A percentile compares a stretch with the other conserved stretches of the same genome.
Conservation (phyloP, 148 eudicot genomes). For the Rhododendron simsii region DNA sequence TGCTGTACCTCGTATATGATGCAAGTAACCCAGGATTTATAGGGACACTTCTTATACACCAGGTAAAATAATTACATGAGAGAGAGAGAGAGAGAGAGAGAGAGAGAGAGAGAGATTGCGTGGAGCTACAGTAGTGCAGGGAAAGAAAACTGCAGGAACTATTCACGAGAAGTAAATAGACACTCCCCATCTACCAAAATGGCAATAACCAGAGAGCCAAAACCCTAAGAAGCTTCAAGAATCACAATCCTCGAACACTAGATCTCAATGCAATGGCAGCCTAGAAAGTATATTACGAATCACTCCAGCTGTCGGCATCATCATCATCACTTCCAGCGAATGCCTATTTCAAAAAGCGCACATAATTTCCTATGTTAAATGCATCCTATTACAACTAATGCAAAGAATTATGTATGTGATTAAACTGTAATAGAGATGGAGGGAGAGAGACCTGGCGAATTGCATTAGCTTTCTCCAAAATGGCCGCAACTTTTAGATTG, state of each 20-base stretch:
- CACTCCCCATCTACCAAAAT: background rate
- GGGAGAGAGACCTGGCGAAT: conserved; percentile 75
- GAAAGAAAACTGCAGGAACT: conserved; percentile 11
- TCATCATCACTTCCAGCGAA: conserved; percentile 93
- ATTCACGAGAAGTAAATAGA: conserved; percentile 14
- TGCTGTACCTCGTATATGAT: background rate
- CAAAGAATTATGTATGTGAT: background rate
- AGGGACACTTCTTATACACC: background rate
- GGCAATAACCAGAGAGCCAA: background rate
- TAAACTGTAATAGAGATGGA: conserved; percentile 2
- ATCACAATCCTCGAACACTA: background rate
- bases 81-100: background rate
- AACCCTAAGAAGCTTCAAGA: conserved; percentile 6
- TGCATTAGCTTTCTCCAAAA: conserved; percentile 87
- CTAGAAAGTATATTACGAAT: conserved; percentile 34
- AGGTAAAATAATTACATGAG: background rate
- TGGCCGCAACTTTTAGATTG: conserved; percentile 87
- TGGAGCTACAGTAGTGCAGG: background rate
- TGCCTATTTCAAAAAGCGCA: conserved; percentile 44
- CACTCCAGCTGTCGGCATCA: conserved; percentile 89
- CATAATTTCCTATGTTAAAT: background rate
- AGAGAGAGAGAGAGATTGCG: background rate
- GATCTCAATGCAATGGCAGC: background rate
- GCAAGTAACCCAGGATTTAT: background rate
- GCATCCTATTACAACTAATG: background rate